Percentiles rank a stretch among this genome's conserved stretches.
Evolutionary conservation across 1,284 basidiomycete genomes (phyloP).

Genomic region (Cryptococcus hybrid): DNA sequence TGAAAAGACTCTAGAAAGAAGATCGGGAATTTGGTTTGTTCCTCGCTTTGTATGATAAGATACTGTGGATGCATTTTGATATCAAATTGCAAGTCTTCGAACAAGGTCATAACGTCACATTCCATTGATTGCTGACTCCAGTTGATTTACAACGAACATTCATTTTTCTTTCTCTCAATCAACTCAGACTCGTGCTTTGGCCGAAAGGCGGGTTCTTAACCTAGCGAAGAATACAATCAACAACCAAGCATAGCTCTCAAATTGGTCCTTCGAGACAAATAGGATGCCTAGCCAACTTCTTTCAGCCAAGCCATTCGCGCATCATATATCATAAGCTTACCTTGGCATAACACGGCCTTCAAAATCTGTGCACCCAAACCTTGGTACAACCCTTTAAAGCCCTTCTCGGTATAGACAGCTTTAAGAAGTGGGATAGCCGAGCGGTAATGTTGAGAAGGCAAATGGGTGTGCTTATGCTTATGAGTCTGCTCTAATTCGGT

Average conservation of each 20-base stretch:
- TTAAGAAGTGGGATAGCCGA: slow-evolving; percentile 57
- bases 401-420: slow-evolving; percentile 71
- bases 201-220: background rate
- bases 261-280: slow-evolving; percentile 51
- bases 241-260: slow-evolving; percentile 47
- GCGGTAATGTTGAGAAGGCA: slow-evolving; percentile 7
- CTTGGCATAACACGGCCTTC: slow-evolving; percentile 61
- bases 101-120: too few species aligned
- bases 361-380: slow-evolving; percentile 65
- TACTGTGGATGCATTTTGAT: too few species aligned
- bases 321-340: slow-evolving; percentile 21
- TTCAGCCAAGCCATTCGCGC: background rate
- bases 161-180: too few species aligned
- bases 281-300: slow-evolving; percentile 40
- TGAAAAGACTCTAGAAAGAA: too few species aligned
- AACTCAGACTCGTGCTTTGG: background rate
- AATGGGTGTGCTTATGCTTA: slow-evolving; percentile 2
- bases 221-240: slow-evolving; percentile 55
- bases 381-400: slow-evolving; percentile 92
- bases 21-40: too few species aligned
- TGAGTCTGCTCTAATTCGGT: slow-evolving; percentile 1
- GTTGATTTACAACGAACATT: too few species aligned
- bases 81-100: too few species aligned
- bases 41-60: too few species aligned
- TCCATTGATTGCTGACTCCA: too few species aligned